Percentiles rank a stretch among this genome's conserved stretches.
Conservation (phyloP, 352 stramenopile genomes). For the Pythium utonaiense region DNA sequence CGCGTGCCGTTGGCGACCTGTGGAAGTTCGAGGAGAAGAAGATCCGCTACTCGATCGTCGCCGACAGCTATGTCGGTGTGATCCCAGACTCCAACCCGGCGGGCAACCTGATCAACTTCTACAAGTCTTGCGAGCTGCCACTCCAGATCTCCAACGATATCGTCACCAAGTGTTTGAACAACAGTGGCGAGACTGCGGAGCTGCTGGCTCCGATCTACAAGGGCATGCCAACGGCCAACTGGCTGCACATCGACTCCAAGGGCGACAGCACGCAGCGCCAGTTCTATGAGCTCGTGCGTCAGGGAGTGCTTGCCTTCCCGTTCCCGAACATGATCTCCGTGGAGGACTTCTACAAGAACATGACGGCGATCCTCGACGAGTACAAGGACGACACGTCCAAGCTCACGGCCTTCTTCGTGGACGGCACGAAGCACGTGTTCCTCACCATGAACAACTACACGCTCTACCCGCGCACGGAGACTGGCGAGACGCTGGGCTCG, state of each 20-base stretch:
- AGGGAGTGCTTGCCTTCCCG: slow-evolving; percentile 50
- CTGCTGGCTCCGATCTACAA: slow-evolving; percentile 55
- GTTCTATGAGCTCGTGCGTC: slow-evolving; percentile 57
- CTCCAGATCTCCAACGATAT: slow-evolving; percentile 37
- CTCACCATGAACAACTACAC: slow-evolving; percentile 22
- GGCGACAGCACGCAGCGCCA: slow-evolving; percentile 55
- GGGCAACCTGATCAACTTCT: slow-evolving; percentile 57
- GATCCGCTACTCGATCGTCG: slow-evolving; percentile 54
- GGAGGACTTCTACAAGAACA: slow-evolving; percentile 49
- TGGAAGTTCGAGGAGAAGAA: slow-evolving; percentile 56
- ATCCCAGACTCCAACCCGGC: slow-evolving; percentile 43
- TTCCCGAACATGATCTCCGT: slow-evolving; percentile 49
- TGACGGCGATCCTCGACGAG: slow-evolving; percentile 37
- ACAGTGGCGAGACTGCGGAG: slow-evolving; percentile 39
- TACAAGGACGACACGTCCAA: slow-evolving; percentile 37
- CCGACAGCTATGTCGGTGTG: slow-evolving; percentile 64
- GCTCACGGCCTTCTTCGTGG: slow-evolving; percentile 46
- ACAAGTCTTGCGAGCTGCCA: slow-evolving; percentile 46
- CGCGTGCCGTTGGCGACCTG: slow-evolving; percentile 39
- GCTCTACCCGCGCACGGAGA: slow-evolving; percentile 8
- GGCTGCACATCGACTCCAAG: slow-evolving; percentile 68
- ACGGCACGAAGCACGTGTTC: slow-evolving; percentile 46
- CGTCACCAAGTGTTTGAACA: slow-evolving; percentile 41
- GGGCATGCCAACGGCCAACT: slow-evolving; percentile 39
- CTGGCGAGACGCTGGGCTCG: slow-evolving; percentile 15